A percentile compares a stretch with the other conserved stretches of the same genome.
These are phyloP conservation scores for Colletotrichum higginsianum DNA, from an alignment of 2,329 filamentous ascomycete species.

Conservation along the genomic window DNA sequence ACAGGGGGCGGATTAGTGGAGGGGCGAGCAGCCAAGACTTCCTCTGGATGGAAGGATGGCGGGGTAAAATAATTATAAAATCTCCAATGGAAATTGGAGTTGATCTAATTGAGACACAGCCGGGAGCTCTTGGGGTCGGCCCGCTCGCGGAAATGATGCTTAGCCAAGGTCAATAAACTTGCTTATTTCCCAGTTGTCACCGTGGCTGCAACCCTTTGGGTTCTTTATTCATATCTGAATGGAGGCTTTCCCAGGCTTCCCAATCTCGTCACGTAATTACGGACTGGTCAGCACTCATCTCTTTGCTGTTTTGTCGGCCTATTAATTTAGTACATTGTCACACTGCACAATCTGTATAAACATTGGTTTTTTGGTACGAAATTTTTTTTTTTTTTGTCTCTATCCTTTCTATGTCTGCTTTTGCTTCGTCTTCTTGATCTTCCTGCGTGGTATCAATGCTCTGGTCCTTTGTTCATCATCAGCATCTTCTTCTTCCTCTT, in stretches of 20 bases:
- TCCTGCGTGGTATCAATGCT: constrained; percentile 33
- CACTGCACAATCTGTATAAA: neutral
- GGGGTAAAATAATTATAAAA: constrained; percentile 34
- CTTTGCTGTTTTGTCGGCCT: too few relatives aligned
- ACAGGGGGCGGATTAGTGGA: constrained; percentile 3
- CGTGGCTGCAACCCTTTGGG: neutral
- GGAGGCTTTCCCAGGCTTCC: neutral
- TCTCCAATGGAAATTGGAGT: constrained; percentile 22
- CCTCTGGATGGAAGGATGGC: constrained; percentile 19
- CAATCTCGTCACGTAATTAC: neutral
- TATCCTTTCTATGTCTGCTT: constrained; percentile 38
- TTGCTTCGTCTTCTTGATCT: constrained; percentile 21
- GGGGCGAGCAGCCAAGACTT: neutral
- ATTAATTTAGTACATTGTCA: neutral
- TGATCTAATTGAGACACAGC: constrained; percentile 40
- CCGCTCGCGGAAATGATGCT: constrained; percentile 35
- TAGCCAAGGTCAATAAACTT: constrained; percentile 14
- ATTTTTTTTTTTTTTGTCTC: neutral
- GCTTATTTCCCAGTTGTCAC: constrained; percentile 14
- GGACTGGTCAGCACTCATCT: neutral
- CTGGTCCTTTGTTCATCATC: neutral
- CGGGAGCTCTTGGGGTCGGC: constrained; percentile 31
- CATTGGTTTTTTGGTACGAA: too few relatives aligned
- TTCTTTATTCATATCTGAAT: neutral
- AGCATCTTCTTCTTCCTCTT: neutral